Conservation (phyloP, 2,329 filamentous ascomycete species). For the Fusarium sp. region DNA sequence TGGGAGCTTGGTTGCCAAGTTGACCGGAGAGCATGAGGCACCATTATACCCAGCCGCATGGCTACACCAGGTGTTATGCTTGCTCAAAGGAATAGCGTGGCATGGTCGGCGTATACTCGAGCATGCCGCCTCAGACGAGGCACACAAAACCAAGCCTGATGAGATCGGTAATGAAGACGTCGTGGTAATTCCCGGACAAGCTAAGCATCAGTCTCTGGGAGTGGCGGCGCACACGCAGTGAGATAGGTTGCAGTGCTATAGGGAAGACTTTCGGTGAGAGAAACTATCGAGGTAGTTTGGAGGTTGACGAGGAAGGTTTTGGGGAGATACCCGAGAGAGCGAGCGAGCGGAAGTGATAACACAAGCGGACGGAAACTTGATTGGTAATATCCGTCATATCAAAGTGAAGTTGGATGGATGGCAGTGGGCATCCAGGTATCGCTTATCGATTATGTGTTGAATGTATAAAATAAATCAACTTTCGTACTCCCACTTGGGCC, state of each 20-base stretch:
- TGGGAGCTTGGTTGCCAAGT: constrained; percentile 40
- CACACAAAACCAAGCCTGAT: constrained; percentile 25
- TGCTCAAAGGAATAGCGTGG: constrained; percentile 33
- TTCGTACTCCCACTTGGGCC: constrained; percentile 10
- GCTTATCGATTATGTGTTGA: constrained; percentile 16
- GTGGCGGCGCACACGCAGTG: constrained; percentile 4
- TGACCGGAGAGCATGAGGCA: constrained; percentile 40
- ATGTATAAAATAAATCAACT: constrained; percentile 21
- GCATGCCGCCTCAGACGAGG: constrained; percentile 33
- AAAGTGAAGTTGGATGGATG: constrained; percentile 12
- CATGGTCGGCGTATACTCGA: constrained; percentile 19
- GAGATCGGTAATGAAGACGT: constrained; percentile 38
- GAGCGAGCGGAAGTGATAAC: no score
- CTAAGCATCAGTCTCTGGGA: constrained; percentile 21
- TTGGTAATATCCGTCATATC: constrained; percentile 10
- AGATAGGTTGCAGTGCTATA: not conserved
- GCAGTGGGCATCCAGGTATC: constrained; percentile 23
- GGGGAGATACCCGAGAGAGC: constrained; percentile 19
- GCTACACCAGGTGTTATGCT: constrained; percentile 41
- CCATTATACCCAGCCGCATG: constrained; percentile 48
- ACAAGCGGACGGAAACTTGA: constrained; percentile 4
- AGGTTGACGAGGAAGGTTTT: not conserved
- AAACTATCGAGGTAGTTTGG: constrained; percentile 4
- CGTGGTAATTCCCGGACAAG: constrained; percentile 27
- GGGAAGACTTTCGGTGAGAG: constrained; percentile 2